These are phyloP conservation scores for Pseudogymnoascus sp. DNA, from an alignment of 2,329 filamentous ascomycete species.

Conservation along the genomic window DNA sequence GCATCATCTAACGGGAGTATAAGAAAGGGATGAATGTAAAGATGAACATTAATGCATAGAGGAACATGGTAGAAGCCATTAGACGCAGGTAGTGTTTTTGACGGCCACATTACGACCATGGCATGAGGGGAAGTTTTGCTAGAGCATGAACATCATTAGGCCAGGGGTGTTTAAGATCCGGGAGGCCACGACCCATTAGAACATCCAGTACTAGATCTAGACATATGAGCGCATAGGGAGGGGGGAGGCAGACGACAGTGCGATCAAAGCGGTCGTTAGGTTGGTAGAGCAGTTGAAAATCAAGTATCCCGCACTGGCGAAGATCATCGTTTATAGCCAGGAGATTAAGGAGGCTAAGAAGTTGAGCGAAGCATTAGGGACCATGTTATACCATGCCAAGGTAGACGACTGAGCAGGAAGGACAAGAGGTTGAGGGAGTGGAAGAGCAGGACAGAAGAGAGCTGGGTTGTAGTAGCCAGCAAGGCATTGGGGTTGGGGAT, in stretches of 20 bases:
- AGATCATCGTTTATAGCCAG: neutral
- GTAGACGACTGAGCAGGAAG: neutral
- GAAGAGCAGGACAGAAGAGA: slow-evolving; percentile 24
- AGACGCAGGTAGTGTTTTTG: neutral
- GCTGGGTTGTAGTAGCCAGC: neutral
- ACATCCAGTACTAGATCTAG: neutral
- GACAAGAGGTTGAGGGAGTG: neutral
- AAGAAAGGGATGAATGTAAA: neutral
- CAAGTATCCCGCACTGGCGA: neutral
- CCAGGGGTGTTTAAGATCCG: neutral
- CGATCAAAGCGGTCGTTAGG: neutral
- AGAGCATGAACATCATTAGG: neutral
- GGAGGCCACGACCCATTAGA: neutral
- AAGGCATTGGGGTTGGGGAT: neutral
- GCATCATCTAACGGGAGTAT: neutral
- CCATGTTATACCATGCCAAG: neutral
- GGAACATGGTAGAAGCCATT: neutral
- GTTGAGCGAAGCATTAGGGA: neutral
- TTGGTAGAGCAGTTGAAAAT: neutral
- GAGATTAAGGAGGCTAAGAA: neutral
- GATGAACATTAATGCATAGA: neutral
- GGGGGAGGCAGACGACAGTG: neutral
- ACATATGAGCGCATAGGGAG: neutral
- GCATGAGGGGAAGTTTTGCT: neutral
- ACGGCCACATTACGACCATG: neutral